Percentiles rank a stretch among this genome's conserved stretches.
Conservation (phyloP, 78 protist species). For the Dictyostelium brefeldianum region DNA sequence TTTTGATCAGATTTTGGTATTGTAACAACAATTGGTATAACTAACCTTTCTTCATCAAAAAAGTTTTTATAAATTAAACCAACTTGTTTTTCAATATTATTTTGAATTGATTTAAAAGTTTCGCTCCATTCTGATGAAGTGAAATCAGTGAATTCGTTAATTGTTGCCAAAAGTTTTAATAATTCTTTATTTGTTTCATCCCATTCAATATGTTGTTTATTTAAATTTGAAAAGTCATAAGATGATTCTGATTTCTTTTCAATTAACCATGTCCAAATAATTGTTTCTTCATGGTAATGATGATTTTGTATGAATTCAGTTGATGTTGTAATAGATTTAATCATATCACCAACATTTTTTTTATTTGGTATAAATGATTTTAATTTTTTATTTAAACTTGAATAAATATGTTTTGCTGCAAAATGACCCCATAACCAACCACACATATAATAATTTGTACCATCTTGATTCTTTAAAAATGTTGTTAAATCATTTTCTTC, state of each 20-base stretch:
- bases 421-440: constrained; percentile 28
- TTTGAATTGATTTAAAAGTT: not conserved
- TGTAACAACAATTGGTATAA: constrained; percentile 8
- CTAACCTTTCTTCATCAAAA: constrained; percentile 39
- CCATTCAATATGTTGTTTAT: constrained; percentile 30
- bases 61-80: not conserved
- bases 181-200: not conserved
- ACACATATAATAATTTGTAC: constrained; percentile 12
- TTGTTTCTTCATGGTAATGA: constrained; percentile 42
- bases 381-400: not conserved
- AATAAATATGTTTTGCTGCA: not conserved
- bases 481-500: constrained; percentile 5
- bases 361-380: constrained; percentile 11
- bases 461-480: not conserved
- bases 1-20: constrained; percentile 29
- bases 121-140: not conserved
- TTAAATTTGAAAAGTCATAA: not conserved
- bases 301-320: not conserved
- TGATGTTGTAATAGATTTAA: not conserved
- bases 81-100: not conserved
- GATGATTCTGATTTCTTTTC: not conserved
- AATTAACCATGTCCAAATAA: constrained; percentile 6
- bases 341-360: not conserved
- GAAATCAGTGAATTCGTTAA: too few relatives aligned
- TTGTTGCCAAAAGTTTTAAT: too few relatives aligned